Percentiles rank a stretch among this genome's conserved stretches.
These are phyloP conservation scores for Fusarium humuli DNA, from an alignment of 2,329 filamentous ascomycete species.

Conservation along the genomic window DNA sequence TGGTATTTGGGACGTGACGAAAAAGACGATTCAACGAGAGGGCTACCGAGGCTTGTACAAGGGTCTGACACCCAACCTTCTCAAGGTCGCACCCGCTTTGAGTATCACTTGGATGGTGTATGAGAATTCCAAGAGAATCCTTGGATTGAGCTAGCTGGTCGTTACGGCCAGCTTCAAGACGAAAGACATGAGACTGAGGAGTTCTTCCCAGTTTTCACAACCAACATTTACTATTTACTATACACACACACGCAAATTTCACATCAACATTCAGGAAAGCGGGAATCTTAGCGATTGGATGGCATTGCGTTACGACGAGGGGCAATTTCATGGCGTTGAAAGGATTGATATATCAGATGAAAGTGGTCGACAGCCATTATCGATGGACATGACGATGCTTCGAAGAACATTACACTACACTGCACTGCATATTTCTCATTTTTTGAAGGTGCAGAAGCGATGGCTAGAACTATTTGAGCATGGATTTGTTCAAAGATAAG, in stretches of 20 bases:
- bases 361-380: conserved; percentile 9
- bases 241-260: conserved; percentile 30
- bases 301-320: conserved; percentile 41
- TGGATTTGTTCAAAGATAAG: conserved; percentile 28
- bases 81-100: conserved; percentile 95
- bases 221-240: conserved; percentile 32
- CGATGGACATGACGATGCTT: conserved; percentile 8
- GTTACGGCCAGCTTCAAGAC: neutral
- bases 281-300: conserved; percentile 45
- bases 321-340: conserved; percentile 41
- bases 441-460: conserved; percentile 36
- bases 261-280: conserved; percentile 45
- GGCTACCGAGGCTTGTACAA: conserved; percentile 91
- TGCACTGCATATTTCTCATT: conserved; percentile 30
- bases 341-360: conserved; percentile 41
- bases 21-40: conserved; percentile 84
- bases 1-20: conserved; percentile 89
- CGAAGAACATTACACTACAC: neutral
- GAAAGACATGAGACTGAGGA: conserved; percentile 11
- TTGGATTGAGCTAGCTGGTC: conserved; percentile 63
- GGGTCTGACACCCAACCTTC: conserved; percentile 90
- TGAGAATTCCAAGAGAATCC: conserved; percentile 84
- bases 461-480: conserved; percentile 44
- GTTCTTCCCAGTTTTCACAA: conserved; percentile 6
- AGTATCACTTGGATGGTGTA: conserved; percentile 96